Evolutionary conservation across 805 yeast genomes (phyloP).

Genomic region (Hanseniaspora hatyaiensis): DNA sequence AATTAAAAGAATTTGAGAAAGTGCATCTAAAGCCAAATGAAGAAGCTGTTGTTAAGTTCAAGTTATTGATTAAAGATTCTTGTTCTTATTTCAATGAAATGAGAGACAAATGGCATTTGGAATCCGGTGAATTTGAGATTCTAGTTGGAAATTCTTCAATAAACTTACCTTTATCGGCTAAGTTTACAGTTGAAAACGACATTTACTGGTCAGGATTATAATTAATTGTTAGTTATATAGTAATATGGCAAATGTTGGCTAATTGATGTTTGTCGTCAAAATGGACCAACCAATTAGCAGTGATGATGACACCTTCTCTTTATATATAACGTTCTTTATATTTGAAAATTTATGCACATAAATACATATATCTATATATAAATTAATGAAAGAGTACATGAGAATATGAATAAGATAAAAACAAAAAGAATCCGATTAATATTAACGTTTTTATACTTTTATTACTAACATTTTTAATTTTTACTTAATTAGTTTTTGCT

Average conservation of each 20-base stretch:
- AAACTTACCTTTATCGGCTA: conserved; percentile 22
- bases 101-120: conserved; percentile 39
- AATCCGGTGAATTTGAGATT: conserved; percentile 40
- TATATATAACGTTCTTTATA: no score
- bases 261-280: no score
- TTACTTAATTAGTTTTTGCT: no score
- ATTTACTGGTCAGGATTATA: conserved; percentile 22
- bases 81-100: conserved; percentile 44
- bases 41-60: conserved; percentile 29
- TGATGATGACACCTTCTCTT: no score
- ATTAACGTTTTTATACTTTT: no score
- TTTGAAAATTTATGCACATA: no score
- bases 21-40: conserved; percentile 37
- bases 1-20: conserved; percentile 47
- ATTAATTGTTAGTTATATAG: no score
- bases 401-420: not conserved
- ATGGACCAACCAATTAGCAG: no score
- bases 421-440: not conserved
- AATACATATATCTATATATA: no score
- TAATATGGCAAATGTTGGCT: no score
- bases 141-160: conserved; percentile 34
- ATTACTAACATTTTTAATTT: no score
- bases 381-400: not conserved
- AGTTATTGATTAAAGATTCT: conserved; percentile 36
- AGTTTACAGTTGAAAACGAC: conserved; percentile 21